phyloP scores from a whole-genome alignment of 768 basidiomycete species.

The Serpula lacrymans region DNA sequence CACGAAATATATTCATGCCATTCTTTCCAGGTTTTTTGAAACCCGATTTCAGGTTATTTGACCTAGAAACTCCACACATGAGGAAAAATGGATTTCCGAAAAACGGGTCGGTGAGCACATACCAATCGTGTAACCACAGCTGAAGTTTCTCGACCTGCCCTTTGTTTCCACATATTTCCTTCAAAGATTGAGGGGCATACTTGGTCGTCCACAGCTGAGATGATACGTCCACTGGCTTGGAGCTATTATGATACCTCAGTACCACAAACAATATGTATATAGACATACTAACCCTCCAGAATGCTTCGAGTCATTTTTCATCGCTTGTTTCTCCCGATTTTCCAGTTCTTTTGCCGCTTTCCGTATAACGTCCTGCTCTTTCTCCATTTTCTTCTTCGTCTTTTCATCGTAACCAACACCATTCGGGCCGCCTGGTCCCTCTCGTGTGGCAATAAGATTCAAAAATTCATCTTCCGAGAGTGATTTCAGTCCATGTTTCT shows the following conservation, averaged over 20 bases:
- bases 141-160: slow-evolving; percentile 84
- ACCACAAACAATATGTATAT: background rate
- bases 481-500: slow-evolving; percentile 73
- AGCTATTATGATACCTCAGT: slow-evolving; percentile 11
- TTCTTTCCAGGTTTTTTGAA: slow-evolving; percentile 96
- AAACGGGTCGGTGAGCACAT: slow-evolving; percentile 15
- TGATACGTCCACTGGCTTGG: slow-evolving; percentile 39
- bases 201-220: slow-evolving; percentile 92
- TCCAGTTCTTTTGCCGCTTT: slow-evolving; percentile 77
- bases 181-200: slow-evolving; percentile 85
- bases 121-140: slow-evolving; percentile 89
- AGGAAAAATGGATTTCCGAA: background rate
- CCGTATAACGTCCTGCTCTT: slow-evolving; percentile 75
- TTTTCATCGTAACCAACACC: slow-evolving; percentile 64
- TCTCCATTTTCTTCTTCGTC: slow-evolving; percentile 73
- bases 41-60: slow-evolving; percentile 60
- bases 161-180: slow-evolving; percentile 97
- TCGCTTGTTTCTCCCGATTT: slow-evolving; percentile 58
- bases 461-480: slow-evolving; percentile 88
- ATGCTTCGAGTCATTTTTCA: slow-evolving; percentile 22
- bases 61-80: slow-evolving; percentile 44
- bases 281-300: slow-evolving; percentile 18
- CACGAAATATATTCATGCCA: slow-evolving; percentile 82
- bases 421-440: slow-evolving; percentile 40
- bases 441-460: slow-evolving; percentile 71